Conservation (phyloP, 176 grass and related monocot species). For the Lolium multiflorum region DNA sequence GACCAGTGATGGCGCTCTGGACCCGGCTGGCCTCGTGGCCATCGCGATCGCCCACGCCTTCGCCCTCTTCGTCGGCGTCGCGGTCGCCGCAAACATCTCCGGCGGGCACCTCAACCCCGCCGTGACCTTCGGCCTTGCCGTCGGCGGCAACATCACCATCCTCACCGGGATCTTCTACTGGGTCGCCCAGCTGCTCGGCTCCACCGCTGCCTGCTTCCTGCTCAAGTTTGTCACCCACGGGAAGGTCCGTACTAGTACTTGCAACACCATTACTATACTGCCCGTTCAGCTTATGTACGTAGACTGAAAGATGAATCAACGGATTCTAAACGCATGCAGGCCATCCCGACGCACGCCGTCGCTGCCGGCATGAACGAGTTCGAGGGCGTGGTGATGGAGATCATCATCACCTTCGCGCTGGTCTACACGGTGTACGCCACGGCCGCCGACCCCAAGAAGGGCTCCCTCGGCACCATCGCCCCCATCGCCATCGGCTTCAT, state of each 20-base stretch:
- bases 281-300: neutral
- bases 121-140: conserved; percentile 84
- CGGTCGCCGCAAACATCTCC: conserved; percentile 92
- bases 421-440: conserved; percentile 99
- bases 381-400: conserved; percentile 87
- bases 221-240: conserved; percentile 91
- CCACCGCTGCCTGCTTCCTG: conserved; percentile 60
- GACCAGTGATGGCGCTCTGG: conserved; percentile 64
- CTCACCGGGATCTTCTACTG: conserved; percentile 81
- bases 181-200: too few species aligned
- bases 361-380: conserved; percentile 64
- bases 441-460: conserved; percentile 94
- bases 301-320: neutral
- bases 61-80: conserved; percentile 84
- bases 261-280: neutral
- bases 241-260: conserved; percentile 36
- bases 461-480: conserved; percentile 82
- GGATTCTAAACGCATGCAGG: conserved; percentile 42
- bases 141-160: conserved; percentile 94
- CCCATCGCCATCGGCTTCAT: conserved; percentile 97
- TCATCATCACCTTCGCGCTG: conserved; percentile 87
- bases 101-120: conserved; percentile 94
- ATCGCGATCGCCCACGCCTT: conserved; percentile 82
- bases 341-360: conserved; percentile 87
- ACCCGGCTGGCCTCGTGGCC: conserved; percentile 84